Conservation (phyloP, 257 asterid genomes). For the Solanum pennellii region DNA sequence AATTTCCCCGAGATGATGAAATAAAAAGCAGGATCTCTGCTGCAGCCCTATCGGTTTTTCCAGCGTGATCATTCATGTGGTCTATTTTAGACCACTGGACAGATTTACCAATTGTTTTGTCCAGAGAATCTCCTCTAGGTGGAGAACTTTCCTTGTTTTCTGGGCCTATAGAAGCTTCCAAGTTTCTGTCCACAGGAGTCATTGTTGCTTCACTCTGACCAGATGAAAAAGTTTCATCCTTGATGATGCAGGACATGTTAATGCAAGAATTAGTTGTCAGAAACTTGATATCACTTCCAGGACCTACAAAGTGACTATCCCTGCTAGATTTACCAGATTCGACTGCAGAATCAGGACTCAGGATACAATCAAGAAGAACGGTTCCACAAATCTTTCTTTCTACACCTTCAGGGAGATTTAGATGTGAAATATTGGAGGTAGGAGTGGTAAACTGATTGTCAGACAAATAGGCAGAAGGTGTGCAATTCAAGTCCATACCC, state of each 20-base stretch:
- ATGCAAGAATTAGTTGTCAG: constrained; percentile 9
- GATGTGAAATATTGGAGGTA: background rate
- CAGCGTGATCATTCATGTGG: background rate
- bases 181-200: constrained; percentile 2
- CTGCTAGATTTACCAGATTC: background rate
- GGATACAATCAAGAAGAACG: background rate
- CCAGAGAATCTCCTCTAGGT: constrained; percentile 39
- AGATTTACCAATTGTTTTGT: constrained; percentile 12
- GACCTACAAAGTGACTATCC: background rate
- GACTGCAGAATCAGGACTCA: background rate
- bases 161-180: constrained; percentile 43
- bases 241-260: constrained; percentile 2
- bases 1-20: constrained; percentile 14
- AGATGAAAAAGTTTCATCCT: constrained; percentile 8
- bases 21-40: constrained; percentile 40
- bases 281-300: constrained; percentile 2
- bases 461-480: constrained; percentile 12
- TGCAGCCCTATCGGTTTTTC: constrained; percentile 27
- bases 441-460: background rate
- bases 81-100: constrained; percentile 7
- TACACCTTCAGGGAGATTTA: background rate
- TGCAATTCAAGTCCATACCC: constrained; percentile 32
- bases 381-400: background rate
- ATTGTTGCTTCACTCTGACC: background rate
- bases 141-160: constrained; percentile 50